Percentiles rank a stretch among this genome's conserved stretches.
phyloP scores from a whole-genome alignment of 208 protist species.

The Trypanosoma lewisi region DNA sequence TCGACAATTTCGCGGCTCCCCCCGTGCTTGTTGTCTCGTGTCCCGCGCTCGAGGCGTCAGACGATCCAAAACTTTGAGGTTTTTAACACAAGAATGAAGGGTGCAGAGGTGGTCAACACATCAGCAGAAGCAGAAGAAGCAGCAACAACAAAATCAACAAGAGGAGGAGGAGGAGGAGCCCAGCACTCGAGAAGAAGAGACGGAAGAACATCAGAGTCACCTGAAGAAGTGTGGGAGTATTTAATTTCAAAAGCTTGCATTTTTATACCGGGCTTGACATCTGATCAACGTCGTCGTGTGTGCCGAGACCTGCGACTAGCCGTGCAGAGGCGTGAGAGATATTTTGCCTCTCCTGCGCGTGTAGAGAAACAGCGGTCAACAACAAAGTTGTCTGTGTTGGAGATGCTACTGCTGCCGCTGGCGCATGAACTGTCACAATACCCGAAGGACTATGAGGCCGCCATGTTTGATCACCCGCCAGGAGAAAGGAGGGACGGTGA shows the following conservation, averaged over 20 bases:
- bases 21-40: conserved; percentile 35
- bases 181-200: neutral
- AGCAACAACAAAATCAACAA: no score
- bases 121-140: neutral
- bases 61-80: conserved; percentile 1
- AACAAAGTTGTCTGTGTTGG: conserved; percentile 10
- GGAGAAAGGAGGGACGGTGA: neutral
- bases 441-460: conserved; percentile 48
- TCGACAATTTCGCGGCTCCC: conserved; percentile 55
- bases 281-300: conserved; percentile 40
- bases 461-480: conserved; percentile 10
- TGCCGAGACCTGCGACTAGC: conserved; percentile 45
- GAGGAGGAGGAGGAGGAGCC: neutral
- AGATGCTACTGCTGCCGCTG: conserved; percentile 55
- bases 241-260: conserved; percentile 77
- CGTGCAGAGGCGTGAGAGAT: conserved; percentile 19
- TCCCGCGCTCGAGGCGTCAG: conserved; percentile 18
- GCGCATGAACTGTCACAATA: conserved; percentile 56
- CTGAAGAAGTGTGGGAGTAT: conserved; percentile 72
- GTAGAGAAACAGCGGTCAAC: neutral
- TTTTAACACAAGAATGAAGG: neutral
- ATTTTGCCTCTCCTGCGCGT: neutral
- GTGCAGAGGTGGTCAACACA: no score
- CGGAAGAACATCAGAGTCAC: conserved; percentile 15
- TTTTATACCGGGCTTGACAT: conserved; percentile 58